These are phyloP conservation scores for Phylloboletellus chloephorus DNA, from an alignment of 1,284 basidiomycete genomes.

Conservation along the genomic window DNA sequence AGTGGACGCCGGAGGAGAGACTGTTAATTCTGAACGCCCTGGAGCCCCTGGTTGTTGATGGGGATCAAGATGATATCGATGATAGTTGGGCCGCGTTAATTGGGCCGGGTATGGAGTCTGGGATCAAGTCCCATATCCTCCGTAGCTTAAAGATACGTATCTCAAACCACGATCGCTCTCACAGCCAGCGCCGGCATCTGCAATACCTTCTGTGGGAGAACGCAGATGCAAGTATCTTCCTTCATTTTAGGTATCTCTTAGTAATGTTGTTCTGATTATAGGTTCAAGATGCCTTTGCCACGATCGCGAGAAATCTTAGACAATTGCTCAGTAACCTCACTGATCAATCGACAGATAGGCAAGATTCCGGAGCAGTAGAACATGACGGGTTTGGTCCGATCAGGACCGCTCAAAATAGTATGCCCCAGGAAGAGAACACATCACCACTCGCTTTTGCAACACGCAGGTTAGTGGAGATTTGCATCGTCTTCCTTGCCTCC, in stretches of 20 bases:
- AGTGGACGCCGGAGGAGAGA: conserved; percentile 59
- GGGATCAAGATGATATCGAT: conserved; percentile 24
- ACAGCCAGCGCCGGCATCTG: conserved; percentile 32
- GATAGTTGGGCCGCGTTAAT: conserved; percentile 53
- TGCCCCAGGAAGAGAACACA: conserved; percentile 22
- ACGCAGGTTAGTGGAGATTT: conserved; percentile 40
- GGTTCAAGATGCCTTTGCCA: conserved; percentile 52
- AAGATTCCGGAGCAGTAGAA: conserved; percentile 33
- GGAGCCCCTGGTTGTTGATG: conserved; percentile 49
- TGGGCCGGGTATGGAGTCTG: conserved; percentile 57
- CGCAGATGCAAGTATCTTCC: conserved; percentile 46
- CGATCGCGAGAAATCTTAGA: conserved; percentile 37
- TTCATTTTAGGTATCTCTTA: not conserved
- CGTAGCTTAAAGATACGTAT: conserved; percentile 30
- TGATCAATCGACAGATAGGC: conserved; percentile 17
- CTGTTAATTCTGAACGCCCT: conserved; percentile 59
- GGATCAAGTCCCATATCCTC: conserved; percentile 56
- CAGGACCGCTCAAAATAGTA: conserved; percentile 36
- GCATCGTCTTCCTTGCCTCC: conserved; percentile 50
- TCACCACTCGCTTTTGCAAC: conserved; percentile 15
- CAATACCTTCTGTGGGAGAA: conserved; percentile 56
- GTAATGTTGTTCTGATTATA: conserved; percentile 23
- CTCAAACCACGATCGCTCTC: conserved; percentile 7
- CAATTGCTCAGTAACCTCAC: conserved; percentile 32
- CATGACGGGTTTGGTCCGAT: conserved; percentile 67